phyloP scores from a whole-genome alignment of 2,329 filamentous ascomycete species.

The Mycosphaerelloides madeirae region DNA sequence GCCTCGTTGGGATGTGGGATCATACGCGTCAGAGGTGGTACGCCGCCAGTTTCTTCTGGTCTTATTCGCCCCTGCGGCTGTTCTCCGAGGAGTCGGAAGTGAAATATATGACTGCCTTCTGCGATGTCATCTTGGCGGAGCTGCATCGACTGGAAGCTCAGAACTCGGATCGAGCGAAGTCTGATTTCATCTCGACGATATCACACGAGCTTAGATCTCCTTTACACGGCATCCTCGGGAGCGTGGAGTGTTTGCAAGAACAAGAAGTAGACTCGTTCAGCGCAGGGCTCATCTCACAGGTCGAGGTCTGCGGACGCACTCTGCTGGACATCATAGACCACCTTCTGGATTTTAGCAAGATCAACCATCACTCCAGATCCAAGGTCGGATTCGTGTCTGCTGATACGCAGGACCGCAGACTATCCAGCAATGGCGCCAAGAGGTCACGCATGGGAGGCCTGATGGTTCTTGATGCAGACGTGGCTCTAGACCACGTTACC shows the following conservation, averaged over 20 bases:
- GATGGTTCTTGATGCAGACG: conserved; percentile 22
- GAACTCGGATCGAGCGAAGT: conserved; percentile 45
- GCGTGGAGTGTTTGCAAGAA: conserved; percentile 47
- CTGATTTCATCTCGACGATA: conserved; percentile 50
- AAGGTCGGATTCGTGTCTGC: conserved; percentile 6
- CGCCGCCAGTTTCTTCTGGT: conserved; percentile 38
- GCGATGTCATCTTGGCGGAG: conserved; percentile 40
- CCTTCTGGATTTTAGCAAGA: conserved; percentile 43
- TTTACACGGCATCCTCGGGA: conserved; percentile 46
- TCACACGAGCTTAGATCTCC: conserved; percentile 50
- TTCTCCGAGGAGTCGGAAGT: conserved; percentile 39
- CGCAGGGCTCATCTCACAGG: conserved; percentile 40
- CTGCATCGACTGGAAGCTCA: conserved; percentile 37
- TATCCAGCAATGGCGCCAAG: conserved; percentile 8
- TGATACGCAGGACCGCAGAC: conserved; percentile 7
- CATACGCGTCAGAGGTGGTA: conserved; percentile 35
- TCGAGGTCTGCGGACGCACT: conserved; percentile 49
- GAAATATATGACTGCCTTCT: conserved; percentile 38
- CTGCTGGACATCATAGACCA: conserved; percentile 46
- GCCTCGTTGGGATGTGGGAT: conserved; percentile 52
- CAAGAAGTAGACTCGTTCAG: conserved; percentile 39
- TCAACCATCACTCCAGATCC: conserved; percentile 34
- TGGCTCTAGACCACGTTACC: conserved; percentile 44
- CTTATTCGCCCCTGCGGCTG: conserved; percentile 42
- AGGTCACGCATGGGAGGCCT: conserved; percentile 19